Conservation (phyloP, 2,329 filamentous ascomycete species). For the Xylaria sp. region DNA sequence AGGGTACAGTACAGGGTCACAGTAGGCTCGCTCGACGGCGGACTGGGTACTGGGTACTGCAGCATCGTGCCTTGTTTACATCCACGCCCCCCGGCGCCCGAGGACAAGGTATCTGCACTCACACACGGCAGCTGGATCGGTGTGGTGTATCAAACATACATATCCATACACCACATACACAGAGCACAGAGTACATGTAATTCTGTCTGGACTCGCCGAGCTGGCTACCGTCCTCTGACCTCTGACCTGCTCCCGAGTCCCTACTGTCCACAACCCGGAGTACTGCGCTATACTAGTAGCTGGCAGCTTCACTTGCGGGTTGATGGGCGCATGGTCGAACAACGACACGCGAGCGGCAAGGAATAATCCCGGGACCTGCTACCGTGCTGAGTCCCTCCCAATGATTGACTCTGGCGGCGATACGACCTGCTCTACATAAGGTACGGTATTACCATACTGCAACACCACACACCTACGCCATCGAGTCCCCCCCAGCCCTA, state of each 20-base stretch:
- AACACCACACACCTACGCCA: slow-evolving; percentile 7
- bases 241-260: neutral
- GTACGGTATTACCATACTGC: slow-evolving; percentile 1
- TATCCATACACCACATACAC: neutral
- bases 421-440: neutral
- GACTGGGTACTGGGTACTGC: neutral
- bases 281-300: slow-evolving; percentile 22
- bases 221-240: neutral
- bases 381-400: neutral
- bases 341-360: slow-evolving; percentile 23
- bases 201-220: slow-evolving; percentile 20
- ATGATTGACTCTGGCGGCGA: slow-evolving; percentile 5
- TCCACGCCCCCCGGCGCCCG: slow-evolving; percentile 17
- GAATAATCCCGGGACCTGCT: slow-evolving; percentile 3
- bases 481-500: slow-evolving; percentile 17
- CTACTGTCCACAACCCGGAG: neutral
- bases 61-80: neutral
- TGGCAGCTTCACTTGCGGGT: slow-evolving; percentile 4
- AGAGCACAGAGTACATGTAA: slow-evolving; percentile 8
- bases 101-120: no score
- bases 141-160: slow-evolving; percentile 26
- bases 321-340: neutral
- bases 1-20: neutral
- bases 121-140: slow-evolving; percentile 20
- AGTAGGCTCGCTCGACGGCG: neutral